phyloP scores from a whole-genome alignment of 768 basidiomycete species.

The Leccinum uliginosum region DNA sequence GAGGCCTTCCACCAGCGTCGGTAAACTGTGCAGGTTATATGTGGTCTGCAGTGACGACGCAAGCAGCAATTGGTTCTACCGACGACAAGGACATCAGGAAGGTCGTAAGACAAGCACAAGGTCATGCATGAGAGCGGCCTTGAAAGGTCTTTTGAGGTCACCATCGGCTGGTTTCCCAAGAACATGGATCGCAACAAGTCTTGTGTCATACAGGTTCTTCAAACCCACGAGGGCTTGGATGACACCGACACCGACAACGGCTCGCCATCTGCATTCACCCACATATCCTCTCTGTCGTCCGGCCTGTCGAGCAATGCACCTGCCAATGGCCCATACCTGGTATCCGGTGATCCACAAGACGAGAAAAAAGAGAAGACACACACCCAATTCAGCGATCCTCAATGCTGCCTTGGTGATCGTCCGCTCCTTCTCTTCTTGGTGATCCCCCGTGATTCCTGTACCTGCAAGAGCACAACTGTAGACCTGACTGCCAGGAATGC shows the following conservation, averaged over 20 bases:
- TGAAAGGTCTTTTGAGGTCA: slow-evolving; percentile 87
- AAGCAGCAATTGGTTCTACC: slow-evolving; percentile 82
- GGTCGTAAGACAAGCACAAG: background rate
- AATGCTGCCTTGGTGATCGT: slow-evolving; percentile 92
- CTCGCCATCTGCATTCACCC: slow-evolving; percentile 4
- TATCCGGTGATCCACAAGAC: background rate
- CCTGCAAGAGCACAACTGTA: too few relatives aligned
- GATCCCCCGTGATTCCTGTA: slow-evolving; percentile 25
- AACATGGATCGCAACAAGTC: slow-evolving; percentile 82
- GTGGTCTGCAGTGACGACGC: slow-evolving; percentile 95
- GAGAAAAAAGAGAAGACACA: slow-evolving; percentile 23
- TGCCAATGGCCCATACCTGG: slow-evolving; percentile 17
- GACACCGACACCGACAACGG: slow-evolving; percentile 16
- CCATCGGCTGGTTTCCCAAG: slow-evolving; percentile 77
- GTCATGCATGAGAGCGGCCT: slow-evolving; percentile 60
- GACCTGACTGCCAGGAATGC: slow-evolving; percentile 75
- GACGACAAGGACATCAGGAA: background rate
- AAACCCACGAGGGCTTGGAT: slow-evolving; percentile 92
- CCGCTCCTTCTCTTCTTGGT: slow-evolving; percentile 79
- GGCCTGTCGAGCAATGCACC: slow-evolving; percentile 50
- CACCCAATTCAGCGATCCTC: slow-evolving; percentile 86
- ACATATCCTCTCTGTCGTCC: slow-evolving; percentile 1
- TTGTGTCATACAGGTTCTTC: slow-evolving; percentile 85
- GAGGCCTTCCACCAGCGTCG: too few relatives aligned
- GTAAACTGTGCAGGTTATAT: slow-evolving; percentile 80